Conservation (phyloP, 352 stramenopile genomes). For the Phytopythium chamaehyphon region DNA sequence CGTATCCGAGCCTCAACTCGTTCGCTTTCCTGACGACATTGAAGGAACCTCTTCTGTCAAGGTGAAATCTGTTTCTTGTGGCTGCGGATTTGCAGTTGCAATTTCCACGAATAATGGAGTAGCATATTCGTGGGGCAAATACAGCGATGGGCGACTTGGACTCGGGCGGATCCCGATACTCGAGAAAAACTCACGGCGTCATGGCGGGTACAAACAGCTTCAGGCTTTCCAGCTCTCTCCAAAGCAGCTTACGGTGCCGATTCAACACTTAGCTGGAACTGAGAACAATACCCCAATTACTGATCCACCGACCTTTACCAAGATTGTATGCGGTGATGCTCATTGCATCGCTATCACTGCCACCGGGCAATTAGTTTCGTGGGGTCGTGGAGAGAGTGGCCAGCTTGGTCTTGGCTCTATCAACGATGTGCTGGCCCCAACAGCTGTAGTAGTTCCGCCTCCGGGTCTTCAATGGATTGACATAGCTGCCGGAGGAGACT, state of each 20-base stretch:
- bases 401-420: conserved; percentile 69
- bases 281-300: background rate
- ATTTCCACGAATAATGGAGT: conserved; percentile 35
- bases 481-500: conserved; percentile 69
- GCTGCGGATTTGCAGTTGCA: conserved; percentile 79
- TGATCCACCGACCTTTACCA: conserved; percentile 16
- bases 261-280: background rate
- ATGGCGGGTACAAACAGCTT: conserved; percentile 42
- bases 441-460: conserved; percentile 4
- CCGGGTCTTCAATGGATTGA: conserved; percentile 22
- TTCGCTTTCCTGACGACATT: conserved; percentile 18
- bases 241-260: conserved; percentile 7
- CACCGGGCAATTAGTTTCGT: conserved; percentile 57
- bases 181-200: conserved; percentile 27
- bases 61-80: conserved; percentile 45
- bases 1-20: conserved; percentile 27
- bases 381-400: conserved; percentile 74
- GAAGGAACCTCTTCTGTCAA: background rate
- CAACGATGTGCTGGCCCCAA: conserved; percentile 26
- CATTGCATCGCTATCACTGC: conserved; percentile 70
- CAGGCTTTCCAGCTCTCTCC: conserved; percentile 54
- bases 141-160: conserved; percentile 63
- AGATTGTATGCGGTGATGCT: conserved; percentile 66
- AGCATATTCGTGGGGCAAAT: conserved; percentile 82
- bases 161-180: conserved; percentile 59